Evolutionary conservation across 108 stramenopile genomes (phyloP), one percentile per base, ranked within the genome.

Genomic region (Nannochloropsis gaditana): DNA sequence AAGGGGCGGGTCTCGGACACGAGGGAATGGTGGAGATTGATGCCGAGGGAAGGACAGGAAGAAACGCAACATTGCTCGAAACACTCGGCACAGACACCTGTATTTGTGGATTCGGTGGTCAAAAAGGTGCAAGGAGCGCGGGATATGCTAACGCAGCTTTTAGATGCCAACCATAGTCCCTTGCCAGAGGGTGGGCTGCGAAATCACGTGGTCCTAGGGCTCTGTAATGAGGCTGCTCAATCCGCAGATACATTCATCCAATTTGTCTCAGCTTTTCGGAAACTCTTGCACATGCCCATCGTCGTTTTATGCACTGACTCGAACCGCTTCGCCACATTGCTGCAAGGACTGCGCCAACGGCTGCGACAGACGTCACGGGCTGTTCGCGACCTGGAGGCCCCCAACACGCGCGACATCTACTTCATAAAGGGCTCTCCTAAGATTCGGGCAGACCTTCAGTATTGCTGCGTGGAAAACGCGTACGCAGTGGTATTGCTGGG

Each of bases 401-500:
- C 59, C 59, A n/a, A 73, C 59, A 73, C 59, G 59, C 59, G n/a
- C n/a, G 59, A 73, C 59, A 73, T 73, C 4, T 73, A n/a, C 8
- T 73, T 73, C n/a, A 73, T 73, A 15, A 73, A 73, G 59, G 59
- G 59, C 2, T 73, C 59, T n/a, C 59, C 59, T n/a, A 73, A 73
- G 3, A 73, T n/a, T n/a, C 15, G n/a, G 8, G 19, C 15, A 73
- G 59, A 73, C 59, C 59, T 73, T n/a, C 59, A n/a, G 19, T n/a
- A 73, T n/a, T 73, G 59, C 59, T 73, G 59, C 59, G 59, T 73
- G 59, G 59, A 73, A 6, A n/a, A 15, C 2, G 59, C 59, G 59
- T 73, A 73, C n/a, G 59, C 59, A 15, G 59, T 73, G 59, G 59
- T 73, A n/a, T 73, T 73, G 59, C 59, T 73, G 19, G 59, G 59